A percentile compares a stretch with the other conserved stretches of the same genome.
Conservation (phyloP, 257 asterid species). For the Plectranthus barbatus region DNA sequence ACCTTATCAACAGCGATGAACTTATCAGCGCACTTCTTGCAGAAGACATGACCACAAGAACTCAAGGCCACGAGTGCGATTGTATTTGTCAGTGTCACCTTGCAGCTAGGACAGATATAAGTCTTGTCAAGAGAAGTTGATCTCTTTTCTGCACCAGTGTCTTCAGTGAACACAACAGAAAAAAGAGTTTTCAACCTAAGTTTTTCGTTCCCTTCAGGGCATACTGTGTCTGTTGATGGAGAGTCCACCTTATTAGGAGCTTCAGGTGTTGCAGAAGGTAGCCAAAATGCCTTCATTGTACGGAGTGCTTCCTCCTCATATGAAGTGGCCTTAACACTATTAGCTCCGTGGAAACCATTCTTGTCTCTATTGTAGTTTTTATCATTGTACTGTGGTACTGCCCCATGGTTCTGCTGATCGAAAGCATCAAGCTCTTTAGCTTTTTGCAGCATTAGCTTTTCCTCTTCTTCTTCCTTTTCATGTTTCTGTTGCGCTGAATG, state of each 20-base stretch:
- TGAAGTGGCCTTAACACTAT: conserved; percentile 83
- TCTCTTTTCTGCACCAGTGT: conserved; percentile 42
- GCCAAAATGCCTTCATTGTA: conserved; percentile 97
- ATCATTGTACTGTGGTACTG: conserved; percentile 72
- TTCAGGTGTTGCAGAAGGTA: conserved; percentile 94
- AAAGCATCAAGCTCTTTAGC: conserved; percentile 78
- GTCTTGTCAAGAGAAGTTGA: conserved; percentile 54
- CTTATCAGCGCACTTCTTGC: conserved; percentile 85
- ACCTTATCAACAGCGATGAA: conserved; percentile 80
- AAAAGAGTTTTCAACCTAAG: conserved; percentile 75
- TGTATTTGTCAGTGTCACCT: conserved; percentile 77
- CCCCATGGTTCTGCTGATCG: conserved; percentile 92
- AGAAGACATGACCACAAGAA: conserved; percentile 91
- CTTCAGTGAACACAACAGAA: conserved; percentile 55
- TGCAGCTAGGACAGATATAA: conserved; percentile 86
- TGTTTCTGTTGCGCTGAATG: conserved; percentile 60
- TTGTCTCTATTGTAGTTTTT: conserved; percentile 59
- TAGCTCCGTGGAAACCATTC: conserved; percentile 89
- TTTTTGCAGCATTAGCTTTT: conserved; percentile 39
- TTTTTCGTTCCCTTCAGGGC: conserved; percentile 91
- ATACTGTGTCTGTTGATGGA: conserved; percentile 59
- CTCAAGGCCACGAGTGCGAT: conserved; percentile 60
- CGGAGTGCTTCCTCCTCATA: conserved; percentile 94
- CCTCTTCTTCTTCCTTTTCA: conserved; percentile 70
- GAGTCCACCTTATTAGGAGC: conserved; percentile 73